Conservation (phyloP, 2,329 filamentous ascomycete genomes). For the Sporothrix euskadiensis region DNA sequence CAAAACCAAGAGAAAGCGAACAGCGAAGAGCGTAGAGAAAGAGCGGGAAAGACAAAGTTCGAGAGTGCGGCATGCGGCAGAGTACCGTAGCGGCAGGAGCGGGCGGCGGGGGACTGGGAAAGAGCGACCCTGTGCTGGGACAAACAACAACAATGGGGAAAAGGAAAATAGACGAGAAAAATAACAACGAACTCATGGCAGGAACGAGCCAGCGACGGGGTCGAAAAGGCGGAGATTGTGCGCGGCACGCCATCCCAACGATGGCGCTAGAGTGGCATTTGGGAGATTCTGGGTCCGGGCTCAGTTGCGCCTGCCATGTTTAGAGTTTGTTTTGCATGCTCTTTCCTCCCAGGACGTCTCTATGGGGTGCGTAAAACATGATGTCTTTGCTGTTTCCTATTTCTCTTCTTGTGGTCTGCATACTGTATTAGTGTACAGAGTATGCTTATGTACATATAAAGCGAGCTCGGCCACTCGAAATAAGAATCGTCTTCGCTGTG, state of each 20-base stretch:
- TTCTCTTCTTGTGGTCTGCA: background rate
- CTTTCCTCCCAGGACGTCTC: background rate
- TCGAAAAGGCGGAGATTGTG: slow-evolving; percentile 5
- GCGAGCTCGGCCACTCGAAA: too few species aligned
- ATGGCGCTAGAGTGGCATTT: slow-evolving; percentile 21
- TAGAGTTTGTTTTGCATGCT: background rate
- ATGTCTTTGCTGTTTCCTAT: background rate
- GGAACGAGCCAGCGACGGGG: slow-evolving; percentile 11
- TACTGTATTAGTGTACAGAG: background rate
- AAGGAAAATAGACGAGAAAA: slow-evolving; percentile 1
- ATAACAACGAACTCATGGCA: slow-evolving; percentile 17
- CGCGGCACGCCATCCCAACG: slow-evolving; percentile 6
- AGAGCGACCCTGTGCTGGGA: background rate
- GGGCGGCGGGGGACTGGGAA: slow-evolving; percentile 20
- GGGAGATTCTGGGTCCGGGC: slow-evolving; percentile 1
- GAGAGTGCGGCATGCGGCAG: slow-evolving; percentile 22
- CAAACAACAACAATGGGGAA: slow-evolving; percentile 26
- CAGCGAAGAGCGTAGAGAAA: slow-evolving; percentile 17
- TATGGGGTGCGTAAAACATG: background rate
- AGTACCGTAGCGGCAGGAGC: slow-evolving; percentile 25
- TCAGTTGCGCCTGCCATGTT: slow-evolving; percentile 5
- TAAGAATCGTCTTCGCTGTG: background rate
- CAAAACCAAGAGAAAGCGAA: background rate
- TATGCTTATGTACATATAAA: background rate
- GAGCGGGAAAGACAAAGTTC: slow-evolving; percentile 2